Evolutionary conservation across 2,329 filamentous ascomycete species (phyloP), one percentile per base, ranked within the genome.

Genomic region (Thermothelomyces thermophilus): DNA sequence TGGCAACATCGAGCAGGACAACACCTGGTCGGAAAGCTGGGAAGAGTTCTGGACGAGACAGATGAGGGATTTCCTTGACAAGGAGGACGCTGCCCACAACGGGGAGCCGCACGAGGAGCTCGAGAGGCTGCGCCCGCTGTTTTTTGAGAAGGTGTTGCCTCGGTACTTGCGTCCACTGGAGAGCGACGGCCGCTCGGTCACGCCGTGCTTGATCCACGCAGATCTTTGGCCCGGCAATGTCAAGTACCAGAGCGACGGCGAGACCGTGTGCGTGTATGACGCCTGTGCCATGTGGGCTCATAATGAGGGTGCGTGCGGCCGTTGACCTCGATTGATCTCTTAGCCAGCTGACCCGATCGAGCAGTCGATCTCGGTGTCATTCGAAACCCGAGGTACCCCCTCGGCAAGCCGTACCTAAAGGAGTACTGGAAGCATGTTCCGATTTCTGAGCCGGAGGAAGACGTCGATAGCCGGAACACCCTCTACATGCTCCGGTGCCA

Each of bases 171-270:
- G 57, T 0, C 58, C 61, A 1, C 42, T 64, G 14, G 57, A 63
- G 48, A 44, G 50, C 2, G 53, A 58, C 1, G 60, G 60, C 7
- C 51, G 61, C 14, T 53, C 56, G 1, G 54, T 62, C 3, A 40
- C 46, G 9, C 61, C 61, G 3, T 58, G 56, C 10, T 52, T 63
- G 2, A 42, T 63, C 14, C 61, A 64, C 30, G 55, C 56, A 3
- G 56, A 63, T 22, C 46, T 62, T 7, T 58, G 60, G 58, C 60
- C 56, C 3, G 60, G 60, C 1, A 63, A 63, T 22, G 55, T 60
- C 50, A 60, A 60, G 20, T 52, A 50, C 8, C 48, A 41, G 24
- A 35, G 17, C 1, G 52, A 54, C 22, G 24, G 48, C 3, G 50
- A 56, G 6, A 46, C 45, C 5, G 45, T 57, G 13, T 59, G 56